These are phyloP conservation scores for Cryoendolithus antarcticus DNA, from an alignment of 2,329 filamentous ascomycete species.

Conservation along the genomic window DNA sequence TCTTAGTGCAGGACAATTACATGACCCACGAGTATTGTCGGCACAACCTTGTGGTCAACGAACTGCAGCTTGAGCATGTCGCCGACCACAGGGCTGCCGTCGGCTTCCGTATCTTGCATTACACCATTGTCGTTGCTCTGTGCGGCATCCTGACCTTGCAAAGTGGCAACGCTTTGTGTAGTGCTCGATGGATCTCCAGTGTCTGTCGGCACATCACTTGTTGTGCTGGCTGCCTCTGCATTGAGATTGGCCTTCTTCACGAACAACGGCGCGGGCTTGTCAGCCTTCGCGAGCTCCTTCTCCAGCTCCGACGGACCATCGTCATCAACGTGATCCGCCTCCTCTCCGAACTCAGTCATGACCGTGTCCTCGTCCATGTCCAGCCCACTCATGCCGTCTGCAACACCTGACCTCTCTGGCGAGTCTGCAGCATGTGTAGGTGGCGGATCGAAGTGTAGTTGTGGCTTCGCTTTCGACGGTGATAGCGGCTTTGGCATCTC, in stretches of 20 bases:
- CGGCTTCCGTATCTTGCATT: constrained; percentile 44
- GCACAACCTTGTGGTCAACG: constrained; percentile 85
- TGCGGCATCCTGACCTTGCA: constrained; percentile 15
- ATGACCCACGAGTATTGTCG: constrained; percentile 73
- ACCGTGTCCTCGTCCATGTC: constrained; percentile 47
- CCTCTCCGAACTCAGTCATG: constrained; percentile 28
- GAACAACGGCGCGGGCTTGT: constrained; percentile 57
- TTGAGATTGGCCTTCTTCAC: constrained; percentile 25
- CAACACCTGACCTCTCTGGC: constrained; percentile 41
- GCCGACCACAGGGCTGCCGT: constrained; percentile 71
- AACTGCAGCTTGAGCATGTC: constrained; percentile 94
- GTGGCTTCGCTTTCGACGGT: too few relatives aligned
- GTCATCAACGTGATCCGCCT: constrained; percentile 18
- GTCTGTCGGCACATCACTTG: constrained; percentile 5
- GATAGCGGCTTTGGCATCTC: constrained; percentile 14
- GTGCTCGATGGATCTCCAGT: constrained; percentile 7
- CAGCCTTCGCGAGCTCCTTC: constrained; percentile 27
- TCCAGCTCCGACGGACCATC: constrained; percentile 20
- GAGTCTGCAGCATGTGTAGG: constrained; percentile 28
- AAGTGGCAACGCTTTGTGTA: constrained; percentile 19
- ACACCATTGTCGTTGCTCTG: constrained; percentile 13
- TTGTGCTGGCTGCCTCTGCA: constrained; percentile 7
- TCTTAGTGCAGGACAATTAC: not conserved
- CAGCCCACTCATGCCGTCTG: constrained; percentile 44
- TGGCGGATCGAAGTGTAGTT: constrained; percentile 16